Percentiles rank a stretch among this genome's conserved stretches.
phyloP scores from a whole-genome alignment of 139 green algal genomes.

The Closterium sp. region DNA sequence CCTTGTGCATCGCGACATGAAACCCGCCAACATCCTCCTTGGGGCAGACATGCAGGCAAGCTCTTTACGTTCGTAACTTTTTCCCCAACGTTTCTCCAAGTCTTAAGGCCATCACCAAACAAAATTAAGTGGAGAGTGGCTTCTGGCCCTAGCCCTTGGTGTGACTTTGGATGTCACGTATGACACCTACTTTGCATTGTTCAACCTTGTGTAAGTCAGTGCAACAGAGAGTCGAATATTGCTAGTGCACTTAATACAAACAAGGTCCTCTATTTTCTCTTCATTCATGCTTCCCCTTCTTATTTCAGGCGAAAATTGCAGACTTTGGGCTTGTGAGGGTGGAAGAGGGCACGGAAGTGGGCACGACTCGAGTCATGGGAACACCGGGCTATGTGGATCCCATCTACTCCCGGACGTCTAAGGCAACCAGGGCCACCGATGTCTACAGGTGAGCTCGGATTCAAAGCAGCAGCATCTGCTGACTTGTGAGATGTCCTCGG shows the following conservation, averaged over 20 bases:
- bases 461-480: neutral
- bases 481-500: no score
- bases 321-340: neutral
- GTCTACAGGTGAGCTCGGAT: neutral
- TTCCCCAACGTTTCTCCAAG: no score
- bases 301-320: neutral
- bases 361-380: neutral
- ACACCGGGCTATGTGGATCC: neutral
- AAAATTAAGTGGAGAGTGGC: no score
- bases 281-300: neutral
- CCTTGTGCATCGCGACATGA: neutral
- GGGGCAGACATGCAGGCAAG: neutral
- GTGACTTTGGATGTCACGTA: no score
- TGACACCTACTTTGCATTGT: no score
- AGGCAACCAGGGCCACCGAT: neutral
- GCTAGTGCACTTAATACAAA: no score
- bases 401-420: neutral
- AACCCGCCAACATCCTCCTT: neutral
- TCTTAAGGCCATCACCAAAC: no score
- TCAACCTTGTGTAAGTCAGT: no score
- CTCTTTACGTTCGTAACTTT: neutral
- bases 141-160: no score
- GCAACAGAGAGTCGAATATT: neutral
- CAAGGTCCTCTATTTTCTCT: neutral
- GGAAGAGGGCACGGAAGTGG: neutral